Evolutionary conservation across 768 basidiomycete species (phyloP), one percentile per base, ranked within the genome.

Genomic region (Inosperma sp.): DNA sequence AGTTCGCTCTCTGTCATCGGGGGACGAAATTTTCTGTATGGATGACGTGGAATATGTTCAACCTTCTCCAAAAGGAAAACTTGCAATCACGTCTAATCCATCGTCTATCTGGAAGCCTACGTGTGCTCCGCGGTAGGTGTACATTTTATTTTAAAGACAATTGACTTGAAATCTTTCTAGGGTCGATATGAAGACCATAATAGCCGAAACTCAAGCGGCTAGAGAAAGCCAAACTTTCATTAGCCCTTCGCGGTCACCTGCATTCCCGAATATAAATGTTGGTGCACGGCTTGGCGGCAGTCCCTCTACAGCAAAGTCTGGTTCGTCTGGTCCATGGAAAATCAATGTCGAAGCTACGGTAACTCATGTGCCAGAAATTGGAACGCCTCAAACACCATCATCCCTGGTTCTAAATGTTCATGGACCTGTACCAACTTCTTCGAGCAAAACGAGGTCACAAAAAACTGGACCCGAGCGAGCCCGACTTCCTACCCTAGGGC

Each of bases 171-270:
- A 9, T 39, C 13, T 34, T 19, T 54, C 7, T 53, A 93, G 88
- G 19, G 80, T 84, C 10, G 89, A 95, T 62, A 84, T 97, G 79
- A 87, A 86, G 59, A 68, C 79, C 13, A 80, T 97, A 51, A 90
- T 97, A 80, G 88, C 86, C 0, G 93, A 93, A 65, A 27, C 50
- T 36, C 40, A 27, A 37, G 78, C 84, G 1, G 81, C 74, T 3
- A 61, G 49, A 26, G 56, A 61, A 30, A 52, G 49, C 17, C 40
- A 55, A 16, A 19, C 61, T 2, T 41, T 10, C 46, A 7, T 49
- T 30, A 4, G n/a, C n/a, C 34, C n/a, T 19, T 19, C n/a, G 9
- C 34, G 34, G 4, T 41, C 31, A 48, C 49, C 56, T 43, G 25
- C 56, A 62, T n/a, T 56, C 56, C 30, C 58, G 36, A 25, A 35